These are phyloP conservation scores for Citrus medica DNA, from an alignment of 345 rosid genomes.

Conservation along the genomic window DNA sequence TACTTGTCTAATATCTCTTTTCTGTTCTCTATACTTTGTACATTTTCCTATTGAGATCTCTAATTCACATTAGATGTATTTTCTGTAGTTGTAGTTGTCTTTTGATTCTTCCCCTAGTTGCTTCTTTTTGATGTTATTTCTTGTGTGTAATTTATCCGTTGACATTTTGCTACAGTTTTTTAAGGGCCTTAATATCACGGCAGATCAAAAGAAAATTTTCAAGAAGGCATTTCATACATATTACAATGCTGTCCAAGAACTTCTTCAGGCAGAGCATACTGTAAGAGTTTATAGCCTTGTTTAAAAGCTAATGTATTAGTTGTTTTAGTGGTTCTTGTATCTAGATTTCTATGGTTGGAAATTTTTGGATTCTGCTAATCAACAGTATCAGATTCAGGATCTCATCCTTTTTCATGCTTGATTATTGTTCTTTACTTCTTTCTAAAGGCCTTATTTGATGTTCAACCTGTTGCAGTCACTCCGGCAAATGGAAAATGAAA, in stretches of 20 bases:
- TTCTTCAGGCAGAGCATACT: conserved; percentile 88
- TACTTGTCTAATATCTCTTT: not conserved
- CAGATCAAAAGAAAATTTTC: conserved; percentile 82
- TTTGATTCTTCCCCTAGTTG: conserved; percentile 1
- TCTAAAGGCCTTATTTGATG: not conserved
- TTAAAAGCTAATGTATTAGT: not conserved
- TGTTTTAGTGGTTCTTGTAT: not conserved
- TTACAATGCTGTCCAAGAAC: conserved; percentile 77
- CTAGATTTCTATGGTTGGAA: not conserved
- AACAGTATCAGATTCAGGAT: not conserved
- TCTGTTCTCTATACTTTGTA: not conserved
- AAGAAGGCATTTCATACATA: conserved; percentile 75
- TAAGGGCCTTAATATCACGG: conserved; percentile 71
- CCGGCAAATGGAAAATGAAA: conserved; percentile 96
- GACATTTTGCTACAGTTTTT: conserved; percentile 56
- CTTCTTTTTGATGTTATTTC: not conserved
- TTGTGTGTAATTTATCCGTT: conserved; percentile 19
- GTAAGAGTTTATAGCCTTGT: conserved; percentile 44
- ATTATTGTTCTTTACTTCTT: not conserved
- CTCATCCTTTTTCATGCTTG: not conserved
- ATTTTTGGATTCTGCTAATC: not conserved
- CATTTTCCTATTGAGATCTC: not conserved
- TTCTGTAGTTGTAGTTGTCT: not conserved
- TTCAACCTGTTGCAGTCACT: conserved; percentile 51
- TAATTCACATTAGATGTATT: not conserved